phyloP scores from a whole-genome alignment of 1,139 yeast genomes.

The Scheffersomyces lignicola region DNA sequence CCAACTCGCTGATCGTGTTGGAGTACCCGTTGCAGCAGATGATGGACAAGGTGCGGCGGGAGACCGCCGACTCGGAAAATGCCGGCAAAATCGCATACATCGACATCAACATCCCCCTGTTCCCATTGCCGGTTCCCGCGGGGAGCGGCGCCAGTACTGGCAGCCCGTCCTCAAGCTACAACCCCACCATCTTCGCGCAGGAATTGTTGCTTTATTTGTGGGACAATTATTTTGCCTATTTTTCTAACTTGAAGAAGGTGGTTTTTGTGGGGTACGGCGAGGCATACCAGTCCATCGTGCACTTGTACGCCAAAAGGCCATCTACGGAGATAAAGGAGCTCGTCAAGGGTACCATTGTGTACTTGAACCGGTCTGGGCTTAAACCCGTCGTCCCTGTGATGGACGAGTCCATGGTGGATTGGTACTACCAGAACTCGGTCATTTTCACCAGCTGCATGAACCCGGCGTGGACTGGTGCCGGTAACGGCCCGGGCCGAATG shows the following conservation, averaged over 20 bases:
- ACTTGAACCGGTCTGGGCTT: slow-evolving; percentile 63
- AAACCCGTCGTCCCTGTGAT: slow-evolving; percentile 81
- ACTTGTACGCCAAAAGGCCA: slow-evolving; percentile 79
- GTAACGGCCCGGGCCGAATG: slow-evolving; percentile 17
- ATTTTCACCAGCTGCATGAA: slow-evolving; percentile 76
- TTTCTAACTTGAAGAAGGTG: slow-evolving; percentile 62
- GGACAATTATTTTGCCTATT: slow-evolving; percentile 87
- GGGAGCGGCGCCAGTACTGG: slow-evolving; percentile 19
- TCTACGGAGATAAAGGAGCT: slow-evolving; percentile 53
- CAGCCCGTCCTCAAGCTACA: slow-evolving; percentile 36
- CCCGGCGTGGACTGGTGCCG: slow-evolving; percentile 68
- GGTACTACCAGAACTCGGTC: slow-evolving; percentile 87
- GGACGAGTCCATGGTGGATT: slow-evolving; percentile 86
- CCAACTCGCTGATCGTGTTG: slow-evolving; percentile 65
- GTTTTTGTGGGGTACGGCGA: slow-evolving; percentile 90
- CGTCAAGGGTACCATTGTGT: slow-evolving; percentile 74
- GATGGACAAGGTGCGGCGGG: slow-evolving; percentile 32
- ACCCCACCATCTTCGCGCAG: slow-evolving; percentile 68
- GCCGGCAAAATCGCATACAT: slow-evolving; percentile 70
- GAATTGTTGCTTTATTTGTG: slow-evolving; percentile 78
- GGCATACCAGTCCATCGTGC: slow-evolving; percentile 83
- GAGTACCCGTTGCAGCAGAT: slow-evolving; percentile 44
- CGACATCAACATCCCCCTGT: slow-evolving; percentile 76
- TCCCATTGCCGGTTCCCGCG: slow-evolving; percentile 31
- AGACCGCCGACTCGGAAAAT: slow-evolving; percentile 51